Percentiles rank a stretch among this genome's conserved stretches.
phyloP scores from a whole-genome alignment of 23 red algal genomes.

The Gracilaria caudata region DNA sequence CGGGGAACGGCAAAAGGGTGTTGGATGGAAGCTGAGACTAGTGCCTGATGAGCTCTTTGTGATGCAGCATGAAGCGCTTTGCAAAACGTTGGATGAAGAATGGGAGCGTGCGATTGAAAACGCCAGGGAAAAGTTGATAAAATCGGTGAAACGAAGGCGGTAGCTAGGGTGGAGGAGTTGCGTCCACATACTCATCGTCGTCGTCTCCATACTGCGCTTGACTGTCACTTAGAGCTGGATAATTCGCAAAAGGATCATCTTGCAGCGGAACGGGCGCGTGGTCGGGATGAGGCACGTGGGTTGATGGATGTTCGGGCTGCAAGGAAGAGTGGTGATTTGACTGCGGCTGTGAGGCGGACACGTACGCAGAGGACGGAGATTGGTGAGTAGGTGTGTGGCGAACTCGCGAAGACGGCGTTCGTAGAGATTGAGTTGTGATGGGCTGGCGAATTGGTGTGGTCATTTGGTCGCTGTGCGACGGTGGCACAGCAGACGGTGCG shows the following conservation, averaged over 20 bases:
- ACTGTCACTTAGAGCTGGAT: not conserved
- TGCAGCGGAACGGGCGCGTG: not conserved
- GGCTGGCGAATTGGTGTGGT: not conserved
- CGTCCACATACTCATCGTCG: slow-evolving; percentile 44
- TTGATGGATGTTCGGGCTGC: not conserved
- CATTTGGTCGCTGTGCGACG: not conserved
- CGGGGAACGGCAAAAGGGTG: slow-evolving; percentile 27
- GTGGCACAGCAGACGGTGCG: not conserved
- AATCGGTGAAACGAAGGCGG: slow-evolving; percentile 3
- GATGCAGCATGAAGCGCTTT: slow-evolving; percentile 13
- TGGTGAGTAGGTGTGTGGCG: not conserved
- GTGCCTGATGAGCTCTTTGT: slow-evolving; percentile 27
- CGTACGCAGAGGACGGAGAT: not conserved
- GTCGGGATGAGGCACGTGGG: not conserved
- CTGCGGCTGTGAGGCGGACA: not conserved
- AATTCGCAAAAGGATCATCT: not conserved
- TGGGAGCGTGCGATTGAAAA: slow-evolving; percentile 38
- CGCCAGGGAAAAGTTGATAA: slow-evolving; percentile 37
- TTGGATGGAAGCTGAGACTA: slow-evolving; percentile 50
- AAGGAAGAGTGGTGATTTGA: not conserved
- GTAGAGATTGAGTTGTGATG: not conserved
- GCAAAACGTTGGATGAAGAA: slow-evolving; percentile 12
- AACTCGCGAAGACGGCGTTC: not conserved
- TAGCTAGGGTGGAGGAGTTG: slow-evolving; percentile 52
- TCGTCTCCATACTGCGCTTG: not conserved